phyloP scores from a whole-genome alignment of 2,329 filamentous ascomycete genomes.

The Thielaviopsis populi region DNA sequence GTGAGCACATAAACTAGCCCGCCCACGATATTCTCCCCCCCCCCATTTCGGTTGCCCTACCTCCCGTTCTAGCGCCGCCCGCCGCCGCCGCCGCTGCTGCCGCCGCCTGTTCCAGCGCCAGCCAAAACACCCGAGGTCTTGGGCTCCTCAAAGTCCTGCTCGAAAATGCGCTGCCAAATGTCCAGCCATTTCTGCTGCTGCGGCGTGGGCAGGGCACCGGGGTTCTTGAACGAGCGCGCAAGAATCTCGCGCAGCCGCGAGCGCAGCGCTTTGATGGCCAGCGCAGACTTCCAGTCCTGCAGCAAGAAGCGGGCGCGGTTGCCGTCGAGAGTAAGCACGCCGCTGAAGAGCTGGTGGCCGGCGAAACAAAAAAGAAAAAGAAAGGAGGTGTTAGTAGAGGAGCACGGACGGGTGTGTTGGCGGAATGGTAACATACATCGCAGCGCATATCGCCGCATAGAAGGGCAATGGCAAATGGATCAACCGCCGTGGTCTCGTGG shows the following conservation, averaged over 20 bases:
- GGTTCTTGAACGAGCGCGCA: constrained; percentile 52
- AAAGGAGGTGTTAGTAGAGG: constrained; percentile 1
- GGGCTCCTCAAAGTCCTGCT: constrained; percentile 15
- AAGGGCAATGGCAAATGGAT: constrained; percentile 69
- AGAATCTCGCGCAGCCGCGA: constrained; percentile 61
- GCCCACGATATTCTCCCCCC: not conserved
- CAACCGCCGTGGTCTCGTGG: constrained; percentile 68
- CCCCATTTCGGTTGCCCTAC: not conserved
- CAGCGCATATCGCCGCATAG: constrained; percentile 81
- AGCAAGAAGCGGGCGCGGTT: constrained; percentile 74
- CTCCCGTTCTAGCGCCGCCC: not conserved
- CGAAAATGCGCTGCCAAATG: constrained; percentile 56
- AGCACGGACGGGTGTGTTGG: not conserved
- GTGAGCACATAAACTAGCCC: not conserved
- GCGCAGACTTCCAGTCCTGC: constrained; percentile 76
- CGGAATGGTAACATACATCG: constrained; percentile 40
- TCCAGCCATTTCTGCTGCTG: constrained; percentile 62
- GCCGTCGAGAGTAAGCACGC: constrained; percentile 73
- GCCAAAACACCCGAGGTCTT: not conserved
- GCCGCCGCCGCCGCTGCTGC: not conserved
- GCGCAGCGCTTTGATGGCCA: constrained; percentile 73
- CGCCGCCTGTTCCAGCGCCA: not conserved
- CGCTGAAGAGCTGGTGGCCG: constrained; percentile 55
- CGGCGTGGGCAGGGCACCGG: constrained; percentile 44
- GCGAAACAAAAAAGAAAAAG: too few relatives aligned